Evolutionary conservation across 164 flowering plant species (phyloP).

Genomic region (Paratinospora sagittata): DNA sequence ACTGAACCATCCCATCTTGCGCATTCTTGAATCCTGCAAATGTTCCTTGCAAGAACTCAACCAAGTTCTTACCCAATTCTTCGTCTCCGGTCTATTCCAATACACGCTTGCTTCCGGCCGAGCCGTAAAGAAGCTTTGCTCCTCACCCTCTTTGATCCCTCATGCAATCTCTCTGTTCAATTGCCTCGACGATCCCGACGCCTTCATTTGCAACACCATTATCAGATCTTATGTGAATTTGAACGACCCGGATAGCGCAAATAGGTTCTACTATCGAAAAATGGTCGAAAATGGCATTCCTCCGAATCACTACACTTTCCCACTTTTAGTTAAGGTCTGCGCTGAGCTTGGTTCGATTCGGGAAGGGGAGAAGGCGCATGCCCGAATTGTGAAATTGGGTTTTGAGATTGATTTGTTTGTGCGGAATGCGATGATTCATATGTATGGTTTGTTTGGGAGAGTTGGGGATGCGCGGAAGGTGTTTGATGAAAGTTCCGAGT

Average conservation of each 20-base stretch:
- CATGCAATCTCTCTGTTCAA: slow-evolving; percentile 36
- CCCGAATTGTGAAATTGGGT: slow-evolving; percentile 38
- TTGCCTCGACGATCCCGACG: slow-evolving; percentile 41
- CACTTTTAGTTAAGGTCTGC: slow-evolving; percentile 45
- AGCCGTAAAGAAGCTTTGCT: slow-evolving; percentile 46
- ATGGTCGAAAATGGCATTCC: slow-evolving; percentile 30
- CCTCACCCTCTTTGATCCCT: slow-evolving; percentile 18
- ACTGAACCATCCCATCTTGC: slow-evolving; percentile 41
- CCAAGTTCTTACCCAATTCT: slow-evolving; percentile 47
- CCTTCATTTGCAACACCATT: slow-evolving; percentile 58
- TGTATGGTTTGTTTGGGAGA: slow-evolving; percentile 41
- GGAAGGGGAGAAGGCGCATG: slow-evolving; percentile 52
- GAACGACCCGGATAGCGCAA: slow-evolving; percentile 31
- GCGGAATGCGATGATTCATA: slow-evolving; percentile 52
- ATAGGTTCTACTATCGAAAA: slow-evolving; percentile 34
- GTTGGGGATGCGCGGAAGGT: slow-evolving; percentile 32
- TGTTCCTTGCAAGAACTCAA: slow-evolving; percentile 24
- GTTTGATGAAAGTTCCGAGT: slow-evolving; percentile 36
- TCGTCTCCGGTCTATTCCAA: slow-evolving; percentile 43
- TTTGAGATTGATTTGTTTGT: slow-evolving; percentile 49
- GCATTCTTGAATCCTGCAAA: slow-evolving; percentile 37
- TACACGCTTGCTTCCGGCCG: slow-evolving; percentile 43
- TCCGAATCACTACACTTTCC: slow-evolving; percentile 59
- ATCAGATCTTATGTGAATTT: slow-evolving; percentile 36
- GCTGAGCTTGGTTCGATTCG: slow-evolving; percentile 32